Evolutionary conservation across 495 filamentous ascomycete genomes (phyloP).

Genomic region (Penicillium macrosclerotiorum): DNA sequence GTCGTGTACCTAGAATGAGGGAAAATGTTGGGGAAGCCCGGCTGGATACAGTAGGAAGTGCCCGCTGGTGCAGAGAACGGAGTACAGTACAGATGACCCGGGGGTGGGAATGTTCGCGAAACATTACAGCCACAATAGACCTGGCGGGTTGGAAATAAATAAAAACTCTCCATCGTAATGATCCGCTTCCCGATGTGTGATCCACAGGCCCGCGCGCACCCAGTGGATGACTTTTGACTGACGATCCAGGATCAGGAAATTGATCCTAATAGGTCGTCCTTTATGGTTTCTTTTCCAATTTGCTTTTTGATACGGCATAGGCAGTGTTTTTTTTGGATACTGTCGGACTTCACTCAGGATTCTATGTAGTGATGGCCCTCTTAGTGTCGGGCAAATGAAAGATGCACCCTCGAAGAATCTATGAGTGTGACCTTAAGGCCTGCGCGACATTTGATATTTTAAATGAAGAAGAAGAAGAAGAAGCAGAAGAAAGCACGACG

Average conservation of each 20-base stretch:
- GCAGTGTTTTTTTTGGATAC: not conserved
- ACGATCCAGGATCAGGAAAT: slow-evolving; percentile 24
- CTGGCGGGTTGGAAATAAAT: too few relatives aligned
- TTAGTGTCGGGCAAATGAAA: too few relatives aligned
- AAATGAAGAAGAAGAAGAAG: too few relatives aligned
- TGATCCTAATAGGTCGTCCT: slow-evolving; percentile 17
- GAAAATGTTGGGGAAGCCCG: not conserved
- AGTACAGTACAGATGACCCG: not conserved
- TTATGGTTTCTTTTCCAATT: not conserved
- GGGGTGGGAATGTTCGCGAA: too few relatives aligned
- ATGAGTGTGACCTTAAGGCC: too few relatives aligned
- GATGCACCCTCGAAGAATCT: too few relatives aligned
- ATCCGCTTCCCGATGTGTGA: not conserved
- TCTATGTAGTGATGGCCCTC: too few relatives aligned
- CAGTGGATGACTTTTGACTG: slow-evolving; percentile 3
- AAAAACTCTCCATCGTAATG: too few relatives aligned
- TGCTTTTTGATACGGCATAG: not conserved
- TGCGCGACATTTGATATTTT: too few relatives aligned
- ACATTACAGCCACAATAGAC: too few relatives aligned
- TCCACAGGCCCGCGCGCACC: slow-evolving; percentile 7
- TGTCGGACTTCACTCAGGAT: not conserved
- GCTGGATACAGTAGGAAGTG: too few relatives aligned
- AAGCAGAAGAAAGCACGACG: too few relatives aligned
- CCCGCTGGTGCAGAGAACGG: not conserved
- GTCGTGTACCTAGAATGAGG: not conserved